Base-by-base conservation (phyloP, 2,329 filamentous ascomycete species). In the Parasarocladium wereldwijsianum region DNA sequence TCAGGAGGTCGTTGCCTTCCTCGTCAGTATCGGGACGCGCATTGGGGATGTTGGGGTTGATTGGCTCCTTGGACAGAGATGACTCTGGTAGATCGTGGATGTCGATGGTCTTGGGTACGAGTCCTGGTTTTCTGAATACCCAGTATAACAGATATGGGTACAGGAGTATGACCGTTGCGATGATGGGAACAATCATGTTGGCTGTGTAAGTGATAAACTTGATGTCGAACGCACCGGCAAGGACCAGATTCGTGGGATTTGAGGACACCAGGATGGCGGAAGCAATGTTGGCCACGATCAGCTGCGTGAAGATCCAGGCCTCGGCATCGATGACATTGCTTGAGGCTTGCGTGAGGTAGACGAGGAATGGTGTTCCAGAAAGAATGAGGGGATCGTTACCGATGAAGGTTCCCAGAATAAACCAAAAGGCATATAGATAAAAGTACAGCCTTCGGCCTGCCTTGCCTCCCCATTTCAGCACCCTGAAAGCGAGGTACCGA, bases 211-310 rank as follows among this genome's bases (percentile, higher is more conserved):
- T 60, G 43, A 83, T 69, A 47, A 83, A 83, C 29, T 66, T 76
- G 54, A 83, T 75, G 4, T 66, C 43, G 43, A 83, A 83, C 3
- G 78, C 78, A 4, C 77, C 76, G 0, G 77, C 76, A 0, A 83
- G 62, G 1, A 83, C 77, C 6, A 83, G 62, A 32, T 84, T 84
- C 3, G 79, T 83, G 0, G 79, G 79, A 35, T 84, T 84, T 0
- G 77, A 83, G 0, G 78, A 83, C 8, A 85, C 79, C 9, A 85
- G 57, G 15, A 83, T 79, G 1, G 79, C 76, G 0, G 78, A 83
- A 2, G 71, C 72, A 27, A 83, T 77, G 36, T 83, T 83, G 30
- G 76, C 76, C 2, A 81, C 50, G 11, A 77, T 66, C 34, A 83
- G 83, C 34, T 84, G 78, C 2, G 67, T 69, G 40, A 72, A 66